Evolutionary conservation across 371 early-diverging fungal genomes (phyloP), one percentile per base, ranked within the genome.

Genomic region (Gilbertella persicaria): DNA sequence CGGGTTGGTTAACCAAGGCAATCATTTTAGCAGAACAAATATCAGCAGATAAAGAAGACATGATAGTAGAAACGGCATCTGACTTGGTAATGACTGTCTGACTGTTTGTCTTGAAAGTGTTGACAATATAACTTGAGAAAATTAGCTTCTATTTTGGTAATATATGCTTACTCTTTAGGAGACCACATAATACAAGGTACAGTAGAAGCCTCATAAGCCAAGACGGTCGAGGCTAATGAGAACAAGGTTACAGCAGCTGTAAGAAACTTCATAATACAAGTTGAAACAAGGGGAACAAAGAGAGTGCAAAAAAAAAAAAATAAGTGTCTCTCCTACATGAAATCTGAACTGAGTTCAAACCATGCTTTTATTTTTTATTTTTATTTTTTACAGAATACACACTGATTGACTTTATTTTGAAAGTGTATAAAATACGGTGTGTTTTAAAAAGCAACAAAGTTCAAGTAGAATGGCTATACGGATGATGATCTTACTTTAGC

Each of bases 1-100:
- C 62, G 33, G 75, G 78, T 50, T 78, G 78, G 60, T 74, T 69
- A 28, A 78, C 49, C 16, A 78, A 50, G 30, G 73, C 71, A 41
- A 78, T 58, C 9, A 69, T 44, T 47, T 73, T 65, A 19, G 71
- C 69, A 24, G 65, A 58, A 43, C 78, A 78, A 26, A 73, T 56
- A 53, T 67, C 60, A 17, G 64, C 30, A 9, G 67, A 60, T 8
- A 73, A 64, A 25, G 66, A 57, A 17, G 61, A 53, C 24, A 64
- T 44, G 40, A 70, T 69, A 41, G 45, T 26, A 23, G 57, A 42
- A 44, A 63, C 41, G 13, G 71, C 78, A 28, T 66, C 64, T 24
- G 62, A 48, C 12, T 62, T 55, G 19, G 50, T 50, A 19, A 78
- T 47, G 29, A 74, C 58, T 20, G 70, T 48, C 41, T 78, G 78